Conservation (phyloP, 108 stramenopile genomes). For the Skeletonema grethae region DNA sequence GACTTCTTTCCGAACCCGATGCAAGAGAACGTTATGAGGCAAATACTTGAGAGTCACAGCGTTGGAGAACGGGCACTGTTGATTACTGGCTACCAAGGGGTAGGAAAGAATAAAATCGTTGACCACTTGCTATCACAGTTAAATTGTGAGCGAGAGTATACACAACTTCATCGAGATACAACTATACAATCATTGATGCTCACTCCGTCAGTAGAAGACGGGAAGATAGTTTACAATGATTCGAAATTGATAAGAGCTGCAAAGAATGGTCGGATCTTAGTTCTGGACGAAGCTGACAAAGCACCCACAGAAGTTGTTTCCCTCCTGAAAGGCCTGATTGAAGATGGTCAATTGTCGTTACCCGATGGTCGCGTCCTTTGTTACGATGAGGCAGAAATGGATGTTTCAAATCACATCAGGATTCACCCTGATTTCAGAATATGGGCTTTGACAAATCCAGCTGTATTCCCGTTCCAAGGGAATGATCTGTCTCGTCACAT, state of each 20-base stretch:
- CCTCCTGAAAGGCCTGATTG: slow-evolving; percentile 81
- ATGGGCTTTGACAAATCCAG: slow-evolving; percentile 85
- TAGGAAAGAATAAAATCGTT: slow-evolving; percentile 89
- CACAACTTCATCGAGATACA: slow-evolving; percentile 93
- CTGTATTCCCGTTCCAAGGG: slow-evolving; percentile 91
- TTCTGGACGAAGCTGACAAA: slow-evolving; percentile 95
- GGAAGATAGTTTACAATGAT: slow-evolving; percentile 75
- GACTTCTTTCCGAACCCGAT: slow-evolving; percentile 52
- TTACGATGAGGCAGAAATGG: slow-evolving; percentile 26
- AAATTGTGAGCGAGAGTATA: slow-evolving; percentile 87
- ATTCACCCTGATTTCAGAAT: slow-evolving; percentile 82
- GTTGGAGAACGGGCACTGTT: slow-evolving; percentile 73
- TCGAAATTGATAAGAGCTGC: slow-evolving; percentile 85
- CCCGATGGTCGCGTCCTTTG: slow-evolving; percentile 73
- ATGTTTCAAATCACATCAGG: slow-evolving; percentile 36
- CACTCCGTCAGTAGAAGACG: slow-evolving; percentile 71
- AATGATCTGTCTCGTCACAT: slow-evolving; percentile 81
- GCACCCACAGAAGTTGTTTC: slow-evolving; percentile 89
- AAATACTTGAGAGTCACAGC: slow-evolving; percentile 56
- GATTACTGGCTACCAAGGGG: slow-evolving; percentile 89
- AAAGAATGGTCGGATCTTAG: slow-evolving; percentile 67
- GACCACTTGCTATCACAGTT: slow-evolving; percentile 66
- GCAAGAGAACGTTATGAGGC: slow-evolving; percentile 47
- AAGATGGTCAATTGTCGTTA: slow-evolving; percentile 86
- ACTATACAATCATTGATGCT: slow-evolving; percentile 68